Evolutionary conservation across 2,329 filamentous ascomycete species (phyloP).

Genomic region (Coniochaeta sp.): DNA sequence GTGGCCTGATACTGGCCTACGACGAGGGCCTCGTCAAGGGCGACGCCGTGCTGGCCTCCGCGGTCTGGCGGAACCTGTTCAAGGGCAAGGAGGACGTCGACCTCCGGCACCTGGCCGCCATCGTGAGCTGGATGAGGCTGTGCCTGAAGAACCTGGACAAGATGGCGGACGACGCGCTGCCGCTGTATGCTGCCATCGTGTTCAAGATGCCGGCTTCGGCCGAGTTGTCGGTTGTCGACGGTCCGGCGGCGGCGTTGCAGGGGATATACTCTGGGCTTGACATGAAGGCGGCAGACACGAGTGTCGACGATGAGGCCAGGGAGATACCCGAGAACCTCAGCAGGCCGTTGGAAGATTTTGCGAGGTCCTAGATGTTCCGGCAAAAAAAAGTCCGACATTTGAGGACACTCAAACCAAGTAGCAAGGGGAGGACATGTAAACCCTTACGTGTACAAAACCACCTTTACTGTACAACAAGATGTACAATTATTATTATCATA

Average conservation of each 20-base stretch:
- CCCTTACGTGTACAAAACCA: not conserved
- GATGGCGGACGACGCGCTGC: constrained; percentile 35
- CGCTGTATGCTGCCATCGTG: constrained; percentile 21
- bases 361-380: not conserved
- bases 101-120: constrained; percentile 40
- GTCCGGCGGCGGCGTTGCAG: constrained; percentile 30
- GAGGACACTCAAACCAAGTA: not conserved
- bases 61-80: constrained; percentile 91
- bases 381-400: not conserved
- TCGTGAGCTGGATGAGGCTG: constrained; percentile 50
- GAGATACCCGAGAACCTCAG: not conserved
- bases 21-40: constrained; percentile 74
- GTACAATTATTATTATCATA: not conserved
- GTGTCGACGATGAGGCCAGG: constrained; percentile 12
- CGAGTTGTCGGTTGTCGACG: constrained; percentile 31
- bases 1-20: constrained; percentile 76
- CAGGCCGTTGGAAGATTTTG: not conserved
- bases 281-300: constrained; percentile 2
- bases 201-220: constrained; percentile 35
- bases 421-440: not conserved
- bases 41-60: constrained; percentile 70
- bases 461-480: not conserved
- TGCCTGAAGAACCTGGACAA: constrained; percentile 40
- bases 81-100: constrained; percentile 55
- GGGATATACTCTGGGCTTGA: constrained; percentile 19